Evolutionary conservation across 106 monocot genomes (phyloP), one percentile per base, ranked within the genome.

Genomic region (Apostasia ramifera): DNA sequence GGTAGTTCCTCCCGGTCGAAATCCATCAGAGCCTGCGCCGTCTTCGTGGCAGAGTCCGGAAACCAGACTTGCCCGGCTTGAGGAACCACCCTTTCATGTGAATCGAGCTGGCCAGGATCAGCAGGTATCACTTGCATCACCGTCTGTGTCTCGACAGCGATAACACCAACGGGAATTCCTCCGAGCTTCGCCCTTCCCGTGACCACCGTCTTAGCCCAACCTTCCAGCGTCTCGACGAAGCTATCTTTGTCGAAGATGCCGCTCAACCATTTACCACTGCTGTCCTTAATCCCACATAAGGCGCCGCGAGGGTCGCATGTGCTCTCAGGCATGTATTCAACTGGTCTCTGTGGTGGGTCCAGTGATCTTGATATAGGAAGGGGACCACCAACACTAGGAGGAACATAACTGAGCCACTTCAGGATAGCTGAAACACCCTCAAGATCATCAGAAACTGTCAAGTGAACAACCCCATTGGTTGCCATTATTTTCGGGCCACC

Each of bases 1-100:
- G 97, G 97, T 63, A 98, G 78, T 55, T 98, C 86, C 75, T 98
- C 97, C 2, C 81, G 80, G 73, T 98, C 92, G 66, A 98, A 98
- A 77, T 98, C 97, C 61, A 90, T 60, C 66, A 98, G 74, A 14
- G 97, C 97, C 65, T 98, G 97, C 3, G 97, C 77, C 14, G 97
- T 98, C 66, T 98, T 98, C 10, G 89, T 83, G 42, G 97, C 97
- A 45, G 97, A 98, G 70, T 98, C 97, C 2, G 97, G 97, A 69
- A 98, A 98, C 97, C 97, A 98, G 55, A 98, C 97, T 71, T 98
- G 97, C 5, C 97, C 97, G 0, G 97, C 97, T 77, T 98, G 97
- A 51, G 93, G 92, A 5, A 90, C 92, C 2, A 98, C 87, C 45
- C 97, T 77, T 73, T 98, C 97, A 51, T 86, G 86, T 14, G 97